Percentiles rank a stretch among this genome's conserved stretches.
Conservation (phyloP, 306 rosid species). For the Medicago ruthenica region DNA sequence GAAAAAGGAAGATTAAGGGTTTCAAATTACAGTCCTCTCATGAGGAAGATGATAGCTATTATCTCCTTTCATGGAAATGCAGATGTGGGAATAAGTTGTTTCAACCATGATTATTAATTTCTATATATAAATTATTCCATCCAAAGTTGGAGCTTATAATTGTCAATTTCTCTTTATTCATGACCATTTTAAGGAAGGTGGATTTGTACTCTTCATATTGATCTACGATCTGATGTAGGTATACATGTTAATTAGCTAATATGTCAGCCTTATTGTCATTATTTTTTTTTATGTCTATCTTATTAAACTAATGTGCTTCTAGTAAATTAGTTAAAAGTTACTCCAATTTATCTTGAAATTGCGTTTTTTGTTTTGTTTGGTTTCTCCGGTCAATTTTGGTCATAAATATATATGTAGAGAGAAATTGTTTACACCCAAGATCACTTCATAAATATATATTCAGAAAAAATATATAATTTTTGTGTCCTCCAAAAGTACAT, state of each 20-base stretch:
- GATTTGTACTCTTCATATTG: neutral
- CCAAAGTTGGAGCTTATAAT: neutral
- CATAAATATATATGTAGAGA: neutral
- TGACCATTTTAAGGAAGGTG: neutral
- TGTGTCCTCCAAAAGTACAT: neutral
- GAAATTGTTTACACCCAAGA: neutral
- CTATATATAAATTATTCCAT: neutral
- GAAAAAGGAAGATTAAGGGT: constrained; percentile 25
- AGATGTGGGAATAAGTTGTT: constrained; percentile 75
- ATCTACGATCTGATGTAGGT: neutral
- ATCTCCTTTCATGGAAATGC: constrained; percentile 90
- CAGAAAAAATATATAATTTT: neutral
- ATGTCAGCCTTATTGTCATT: neutral
- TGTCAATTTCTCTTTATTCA: neutral
- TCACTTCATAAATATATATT: neutral
- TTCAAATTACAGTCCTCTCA: constrained; percentile 37
- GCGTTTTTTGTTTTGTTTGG: neutral
- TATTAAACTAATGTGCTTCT: neutral
- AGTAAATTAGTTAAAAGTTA: neutral
- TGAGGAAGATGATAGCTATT: constrained; percentile 62
- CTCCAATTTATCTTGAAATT: neutral
- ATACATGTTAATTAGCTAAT: neutral
- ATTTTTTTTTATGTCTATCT: neutral
- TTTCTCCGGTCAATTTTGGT: neutral
- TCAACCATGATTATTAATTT: constrained; percentile 60